Evolutionary conservation across 352 stramenopile genomes (phyloP), one percentile per base, ranked within the genome.

Genomic region (Globisporangium recalcitrans): DNA sequence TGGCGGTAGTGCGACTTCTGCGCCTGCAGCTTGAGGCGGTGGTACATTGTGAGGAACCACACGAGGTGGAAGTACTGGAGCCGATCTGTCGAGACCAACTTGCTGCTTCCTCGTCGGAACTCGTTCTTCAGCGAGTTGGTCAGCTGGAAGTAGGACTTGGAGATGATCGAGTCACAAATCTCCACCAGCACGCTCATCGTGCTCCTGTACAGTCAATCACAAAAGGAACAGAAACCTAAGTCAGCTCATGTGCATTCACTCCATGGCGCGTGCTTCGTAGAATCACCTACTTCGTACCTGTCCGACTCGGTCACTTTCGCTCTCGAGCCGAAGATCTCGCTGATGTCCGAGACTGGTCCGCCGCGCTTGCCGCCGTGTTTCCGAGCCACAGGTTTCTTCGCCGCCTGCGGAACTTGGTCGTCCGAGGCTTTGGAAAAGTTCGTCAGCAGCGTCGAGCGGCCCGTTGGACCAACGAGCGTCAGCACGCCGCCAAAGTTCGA

Each of bases 401-500:
- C 66, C 7, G 75, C 77, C 55, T 93, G 80, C 0, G 80, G 82
- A 7, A 92, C 81, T 48, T 90, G 77, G 32, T 87, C 73, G 26
- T 91, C 85, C 9, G 76, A 68, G 9, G 75, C 72, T 51, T 95
- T 93, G 2, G 74, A 80, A 32, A 93, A 88, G 56, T 91, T 82
- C 0, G 85, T 90, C 29, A 95, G 10, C 26, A 95, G 64, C 4
- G 83, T 87, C 16, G 74, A 75, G 22, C 80, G 69, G 0, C 85
- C 85, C 5, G 78, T 93, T 0, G 82, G 66, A 1, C 85, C 79
- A n/a, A 89, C 74, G 38, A 93, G 80, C n/a, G 73, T 88, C 55
- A 94, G 67, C 56, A 94, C 74, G n/a, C 87, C 87, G 24, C 87
- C 87, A 72, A 96, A 96, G 63, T 96, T 96, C 8, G 87, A 95